phyloP scores from a whole-genome alignment of 2,329 filamentous ascomycete genomes.

The Lecanicillium sp. region DNA sequence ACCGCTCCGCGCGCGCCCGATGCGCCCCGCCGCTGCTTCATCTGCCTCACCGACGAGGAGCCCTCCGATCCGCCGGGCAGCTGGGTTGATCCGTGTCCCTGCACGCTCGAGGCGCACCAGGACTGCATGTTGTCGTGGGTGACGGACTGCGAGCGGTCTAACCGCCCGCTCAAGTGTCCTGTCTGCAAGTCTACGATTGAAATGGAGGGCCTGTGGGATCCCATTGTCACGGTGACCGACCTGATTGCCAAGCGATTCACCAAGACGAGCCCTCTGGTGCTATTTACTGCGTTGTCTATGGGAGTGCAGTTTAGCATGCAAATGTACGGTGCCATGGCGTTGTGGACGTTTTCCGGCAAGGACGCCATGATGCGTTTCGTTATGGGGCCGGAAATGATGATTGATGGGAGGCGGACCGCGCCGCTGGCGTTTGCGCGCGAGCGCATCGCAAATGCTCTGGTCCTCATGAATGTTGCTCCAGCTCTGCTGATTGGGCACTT shows the following conservation, averaged over 20 bases:
- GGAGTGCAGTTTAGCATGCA: conserved; percentile 47
- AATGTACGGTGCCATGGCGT: conserved; percentile 46
- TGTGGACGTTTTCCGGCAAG: conserved; percentile 47
- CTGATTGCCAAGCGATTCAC: conserved; percentile 49
- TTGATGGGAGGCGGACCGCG: conserved; percentile 22
- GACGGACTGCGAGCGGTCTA: conserved; percentile 69
- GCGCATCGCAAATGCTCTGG: conserved; percentile 27
- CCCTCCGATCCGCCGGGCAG: conserved; percentile 40
- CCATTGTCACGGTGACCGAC: conserved; percentile 62
- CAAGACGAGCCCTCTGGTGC: conserved; percentile 53
- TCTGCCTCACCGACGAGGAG: conserved; percentile 54
- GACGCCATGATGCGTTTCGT: conserved; percentile 39
- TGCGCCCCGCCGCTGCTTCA: conserved; percentile 49
- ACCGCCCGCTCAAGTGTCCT: conserved; percentile 70
- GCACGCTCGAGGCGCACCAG: conserved; percentile 86
- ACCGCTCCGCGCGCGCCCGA: conserved; percentile 19
- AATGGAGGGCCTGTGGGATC: conserved; percentile 67
- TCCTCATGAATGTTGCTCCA: conserved; percentile 42
- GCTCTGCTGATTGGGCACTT: conserved; percentile 38
- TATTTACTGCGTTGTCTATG: conserved; percentile 52
- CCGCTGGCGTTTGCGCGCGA: conserved; percentile 23
- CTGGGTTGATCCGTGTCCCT: conserved; percentile 88
- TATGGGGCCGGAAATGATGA: conserved; percentile 26
- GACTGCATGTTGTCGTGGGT: conserved; percentile 88
- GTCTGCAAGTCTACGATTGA: conserved; percentile 81